Evolutionary conservation across 768 basidiomycete genomes (phyloP).

Genomic region (Leccinum disarticulatum): DNA sequence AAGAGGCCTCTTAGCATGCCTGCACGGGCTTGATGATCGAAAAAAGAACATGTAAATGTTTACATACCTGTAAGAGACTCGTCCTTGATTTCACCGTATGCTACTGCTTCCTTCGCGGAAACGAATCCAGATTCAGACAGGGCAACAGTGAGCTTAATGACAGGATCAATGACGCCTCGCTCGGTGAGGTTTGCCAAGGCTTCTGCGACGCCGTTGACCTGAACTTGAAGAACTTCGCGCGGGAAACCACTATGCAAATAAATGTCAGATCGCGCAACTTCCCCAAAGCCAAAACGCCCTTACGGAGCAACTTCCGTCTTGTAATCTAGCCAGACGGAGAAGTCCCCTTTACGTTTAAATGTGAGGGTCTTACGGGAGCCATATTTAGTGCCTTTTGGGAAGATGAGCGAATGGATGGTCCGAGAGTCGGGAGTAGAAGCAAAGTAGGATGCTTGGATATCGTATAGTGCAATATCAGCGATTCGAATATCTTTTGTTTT

Average conservation of each 20-base stretch:
- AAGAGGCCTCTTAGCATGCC: conserved; percentile 91
- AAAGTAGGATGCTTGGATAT: conserved; percentile 77
- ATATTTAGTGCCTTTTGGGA: conserved; percentile 72
- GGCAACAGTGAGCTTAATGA: conserved; percentile 81
- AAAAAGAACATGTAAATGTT: neutral
- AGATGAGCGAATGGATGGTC: conserved; percentile 73
- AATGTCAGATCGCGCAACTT: conserved; percentile 5
- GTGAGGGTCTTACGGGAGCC: conserved; percentile 85
- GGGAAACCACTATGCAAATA: conserved; percentile 58
- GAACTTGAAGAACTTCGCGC: conserved; percentile 68
- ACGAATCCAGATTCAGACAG: conserved; percentile 88
- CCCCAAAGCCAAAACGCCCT: conserved; percentile 27
- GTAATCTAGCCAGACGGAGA: conserved; percentile 77
- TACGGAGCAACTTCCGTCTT: conserved; percentile 62
- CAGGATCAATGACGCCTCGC: conserved; percentile 74
- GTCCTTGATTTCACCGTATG: conserved; percentile 79
- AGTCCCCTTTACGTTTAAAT: conserved; percentile 83
- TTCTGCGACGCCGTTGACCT: conserved; percentile 69
- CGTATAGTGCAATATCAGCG: conserved; percentile 67
- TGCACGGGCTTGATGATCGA: conserved; percentile 26
- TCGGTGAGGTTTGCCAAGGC: conserved; percentile 84
- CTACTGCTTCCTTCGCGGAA: conserved; percentile 74
- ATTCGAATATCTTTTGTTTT: conserved; percentile 94
- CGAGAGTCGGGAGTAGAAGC: conserved; percentile 56
- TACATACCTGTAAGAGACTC: conserved; percentile 69